Evolutionary conservation across 2,329 filamentous ascomycete genomes (phyloP), one percentile per base, ranked within the genome.

Genomic region (Fusarium concolor): DNA sequence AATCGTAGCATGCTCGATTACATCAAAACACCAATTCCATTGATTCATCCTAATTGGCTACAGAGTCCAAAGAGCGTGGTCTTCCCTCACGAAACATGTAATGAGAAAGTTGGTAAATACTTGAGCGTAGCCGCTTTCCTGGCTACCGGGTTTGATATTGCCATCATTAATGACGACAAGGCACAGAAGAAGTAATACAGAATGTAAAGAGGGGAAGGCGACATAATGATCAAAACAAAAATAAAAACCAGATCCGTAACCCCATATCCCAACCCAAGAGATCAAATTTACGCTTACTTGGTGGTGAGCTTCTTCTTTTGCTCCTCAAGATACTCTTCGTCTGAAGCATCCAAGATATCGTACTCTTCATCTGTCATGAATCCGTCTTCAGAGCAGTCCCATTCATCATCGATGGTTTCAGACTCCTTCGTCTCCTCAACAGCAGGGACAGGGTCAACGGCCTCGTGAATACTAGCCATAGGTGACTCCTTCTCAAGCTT

Each of bases 331-430:
- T 87, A 91, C 77, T 98, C 95, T 78, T 97, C 92, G 71, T 98
- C 95, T 61, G 93, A 97, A 42, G 94, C 95, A 81, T 97, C 94
- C 44, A 98, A 88, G 70, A 98, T 94, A 75, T 99, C 96, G 78
- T 98, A 99, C 81, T 99, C 96, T 79, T 98, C 96, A 68, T 99
- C 96, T 1, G 96, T 98, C 84, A 97, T 82, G 84, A 97, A 97
- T 14, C 90, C 92, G 62, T 92, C 89, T 14, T 89, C 88, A 2
- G 85, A 86, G n/a, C 80, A 82, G 39, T 88, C 85, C 83, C 86
- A 89, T 45, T 90, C 89, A n/a, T 88, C 87, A 35, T 83, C 83
- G 33, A 79, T 82, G 47, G 87, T 84, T 67, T 85, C 84, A 45
- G 83, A 84, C 58, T 81, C 74, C 60, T 79, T 71, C 37, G 79